A percentile compares a stretch with the other conserved stretches of the same genome.
These are phyloP conservation scores for Talaromyces amestolkiae DNA, from an alignment of 2,329 filamentous ascomycete species.

Conservation along the genomic window DNA sequence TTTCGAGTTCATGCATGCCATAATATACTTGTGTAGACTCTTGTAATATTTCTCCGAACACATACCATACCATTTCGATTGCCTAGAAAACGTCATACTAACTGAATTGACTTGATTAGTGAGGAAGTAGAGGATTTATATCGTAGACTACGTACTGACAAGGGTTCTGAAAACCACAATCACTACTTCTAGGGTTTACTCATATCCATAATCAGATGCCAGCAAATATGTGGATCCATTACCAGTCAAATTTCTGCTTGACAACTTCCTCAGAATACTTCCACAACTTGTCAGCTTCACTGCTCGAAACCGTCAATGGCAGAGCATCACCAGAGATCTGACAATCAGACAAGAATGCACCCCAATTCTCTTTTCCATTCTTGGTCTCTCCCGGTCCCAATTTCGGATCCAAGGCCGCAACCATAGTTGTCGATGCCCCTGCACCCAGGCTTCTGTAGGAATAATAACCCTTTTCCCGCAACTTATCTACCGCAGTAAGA, in stretches of 20 bases:
- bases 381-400: conserved; percentile 25
- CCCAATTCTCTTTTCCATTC: conserved; percentile 28
- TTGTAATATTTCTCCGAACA: neutral
- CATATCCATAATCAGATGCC: neutral
- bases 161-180: neutral
- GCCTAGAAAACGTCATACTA: no score
- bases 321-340: conserved; percentile 36
- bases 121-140: neutral
- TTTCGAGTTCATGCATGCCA: neutral
- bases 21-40: neutral
- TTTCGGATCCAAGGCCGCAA: conserved; percentile 46
- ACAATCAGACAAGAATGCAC: conserved; percentile 44
- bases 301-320: conserved; percentile 25
- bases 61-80: neutral
- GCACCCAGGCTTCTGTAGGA: conserved; percentile 41
- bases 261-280: conserved; percentile 48
- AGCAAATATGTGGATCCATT: neutral
- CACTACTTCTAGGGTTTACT: neutral
- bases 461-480: conserved; percentile 7
- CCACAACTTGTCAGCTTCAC: conserved; percentile 46
- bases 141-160: neutral
- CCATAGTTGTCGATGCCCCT: conserved; percentile 44
- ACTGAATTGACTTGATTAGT: neutral
- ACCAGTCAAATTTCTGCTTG: conserved; percentile 34
- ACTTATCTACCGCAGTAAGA: neutral